phyloP scores from a whole-genome alignment of 345 rosid genomes.

The rapeseed (Brassica napus) region DNA sequence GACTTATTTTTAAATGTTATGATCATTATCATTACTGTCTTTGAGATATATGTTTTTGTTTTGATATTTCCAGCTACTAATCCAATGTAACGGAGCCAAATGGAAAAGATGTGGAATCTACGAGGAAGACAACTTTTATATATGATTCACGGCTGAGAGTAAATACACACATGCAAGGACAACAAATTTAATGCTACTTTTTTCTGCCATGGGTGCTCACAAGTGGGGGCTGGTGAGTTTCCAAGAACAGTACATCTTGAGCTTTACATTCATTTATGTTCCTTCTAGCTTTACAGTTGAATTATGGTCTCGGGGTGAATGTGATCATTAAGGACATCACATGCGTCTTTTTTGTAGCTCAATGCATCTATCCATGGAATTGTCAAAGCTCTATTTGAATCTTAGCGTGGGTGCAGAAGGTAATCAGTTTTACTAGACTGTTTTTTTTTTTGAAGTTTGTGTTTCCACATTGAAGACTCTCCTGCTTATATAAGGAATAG shows the following conservation, averaged over 20 bases:
- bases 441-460: constrained; percentile 1
- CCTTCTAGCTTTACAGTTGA: neutral
- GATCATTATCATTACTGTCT: too few relatives aligned
- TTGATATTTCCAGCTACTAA: too few relatives aligned
- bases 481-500: neutral
- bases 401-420: constrained; percentile 81
- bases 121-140: too few relatives aligned
- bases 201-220: too few relatives aligned
- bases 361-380: constrained; percentile 82
- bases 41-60: too few relatives aligned
- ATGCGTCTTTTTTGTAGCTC: constrained; percentile 42
- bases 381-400: constrained; percentile 86
- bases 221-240: neutral
- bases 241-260: neutral
- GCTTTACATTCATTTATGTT: neutral
- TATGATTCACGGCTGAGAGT: too few relatives aligned
- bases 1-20: neutral
- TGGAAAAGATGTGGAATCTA: too few relatives aligned
- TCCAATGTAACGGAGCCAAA: too few relatives aligned
- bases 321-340: too few relatives aligned
- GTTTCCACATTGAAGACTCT: constrained; percentile 18
- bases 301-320: neutral
- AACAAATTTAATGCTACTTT: too few relatives aligned
- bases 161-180: too few relatives aligned
- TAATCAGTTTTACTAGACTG: constrained; percentile 25